Percentiles rank a stretch among this genome's conserved stretches.
These are phyloP conservation scores for Paraphoma sp. DNA, from an alignment of 2,329 filamentous ascomycete species.

Conservation along the genomic window DNA sequence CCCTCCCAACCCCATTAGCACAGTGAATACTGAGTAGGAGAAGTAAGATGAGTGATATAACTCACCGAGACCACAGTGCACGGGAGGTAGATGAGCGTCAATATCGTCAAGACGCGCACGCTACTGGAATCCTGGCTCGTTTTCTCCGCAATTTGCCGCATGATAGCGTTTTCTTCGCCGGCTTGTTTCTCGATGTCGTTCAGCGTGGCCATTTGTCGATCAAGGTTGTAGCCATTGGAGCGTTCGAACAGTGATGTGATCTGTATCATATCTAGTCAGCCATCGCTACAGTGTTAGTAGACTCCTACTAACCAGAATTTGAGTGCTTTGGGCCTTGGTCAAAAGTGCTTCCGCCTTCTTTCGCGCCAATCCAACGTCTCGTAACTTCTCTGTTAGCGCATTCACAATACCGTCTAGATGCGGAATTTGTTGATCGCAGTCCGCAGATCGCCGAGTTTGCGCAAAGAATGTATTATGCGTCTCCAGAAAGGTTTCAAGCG, in stretches of 20 bases:
- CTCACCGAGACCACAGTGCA: conserved; percentile 32
- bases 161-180: conserved; percentile 23
- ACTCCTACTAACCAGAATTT: neutral
- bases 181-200: conserved; percentile 23
- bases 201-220: conserved; percentile 25
- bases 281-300: neutral
- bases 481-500: too few relatives aligned
- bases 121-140: conserved; percentile 27
- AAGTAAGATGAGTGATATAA: neutral
- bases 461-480: too few relatives aligned
- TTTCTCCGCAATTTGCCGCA: conserved; percentile 30
- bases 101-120: conserved; percentile 31
- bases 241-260: conserved; percentile 26
- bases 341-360: too few relatives aligned
- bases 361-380: too few relatives aligned
- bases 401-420: neutral
- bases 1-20: conserved; percentile 12
- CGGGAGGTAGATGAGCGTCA: conserved; percentile 32
- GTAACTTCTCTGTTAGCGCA: too few relatives aligned
- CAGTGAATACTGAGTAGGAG: too few relatives aligned
- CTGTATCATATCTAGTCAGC: conserved; percentile 5
- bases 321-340: neutral
- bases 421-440: neutral
- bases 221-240: conserved; percentile 21
- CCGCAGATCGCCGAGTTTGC: too few relatives aligned